Evolutionary conservation across 148 eudicot genomes (phyloP), one percentile per base, ranked within the genome.

Genomic region (Suaeda aralocaspica): DNA sequence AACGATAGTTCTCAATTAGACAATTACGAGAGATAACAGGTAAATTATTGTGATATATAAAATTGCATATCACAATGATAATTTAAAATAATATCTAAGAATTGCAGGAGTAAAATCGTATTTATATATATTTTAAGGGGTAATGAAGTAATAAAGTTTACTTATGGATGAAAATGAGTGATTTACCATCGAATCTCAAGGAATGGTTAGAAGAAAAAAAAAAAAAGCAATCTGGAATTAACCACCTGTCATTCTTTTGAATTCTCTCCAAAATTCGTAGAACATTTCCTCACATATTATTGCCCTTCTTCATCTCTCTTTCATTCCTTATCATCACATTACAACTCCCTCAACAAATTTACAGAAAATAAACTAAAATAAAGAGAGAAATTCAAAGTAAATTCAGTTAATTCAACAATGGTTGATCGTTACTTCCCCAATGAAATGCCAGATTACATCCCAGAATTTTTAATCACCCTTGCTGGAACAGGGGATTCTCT

Each of bases 391-490:
- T 24, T 22, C 22, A 7, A 45, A 30, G 59, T 57, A 64, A 21
- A 26, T 45, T 11, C 28, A 39, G 31, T 46, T 41, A 67, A 33
- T 11, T 9, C 16, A 12, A 53, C 41, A 68, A 92, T 92, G 98
- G 96, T 82, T 64, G 96, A 89, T 65, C 93, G 98, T 65, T 92
- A 81, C 79, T 89, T 88, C 74, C 83, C 82, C 22, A 89, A 92
- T 74, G 80, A 87, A 52, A 75, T 92, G 82, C 96, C 91, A 0
- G 81, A 74, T 19, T 88, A 73, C 49, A 62, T 81, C 25, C 81
- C 87, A 6, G 89, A 85, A 2, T 10, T 44, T 28, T 60, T 46
- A 80, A 9, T 29, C 73, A 41, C n/a, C 59, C n/a, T n/a, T 2
- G 51, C 34, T 19, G 55, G 68, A 50, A 28, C 67, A 33, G 76